Conservation (phyloP, 1,139 yeast genomes). For the Yamadazyma pseudoaaseri region DNA sequence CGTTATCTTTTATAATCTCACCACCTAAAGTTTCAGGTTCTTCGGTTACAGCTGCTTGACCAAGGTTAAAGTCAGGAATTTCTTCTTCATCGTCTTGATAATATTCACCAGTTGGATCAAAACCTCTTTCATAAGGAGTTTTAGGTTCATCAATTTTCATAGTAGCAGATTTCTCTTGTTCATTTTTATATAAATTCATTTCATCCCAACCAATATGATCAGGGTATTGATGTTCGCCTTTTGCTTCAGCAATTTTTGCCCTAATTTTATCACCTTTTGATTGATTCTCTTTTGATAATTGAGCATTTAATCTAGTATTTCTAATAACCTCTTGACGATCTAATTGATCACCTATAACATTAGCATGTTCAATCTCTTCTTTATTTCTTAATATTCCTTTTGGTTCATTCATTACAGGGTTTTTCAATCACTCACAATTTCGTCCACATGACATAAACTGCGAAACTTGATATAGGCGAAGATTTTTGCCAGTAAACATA, state of each 20-base stretch:
- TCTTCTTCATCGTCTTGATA: slow-evolving; percentile 72
- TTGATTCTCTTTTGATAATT: slow-evolving; percentile 25
- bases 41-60: slow-evolving; percentile 39
- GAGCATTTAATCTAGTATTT: slow-evolving; percentile 43
- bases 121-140: slow-evolving; percentile 95
- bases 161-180: slow-evolving; percentile 68
- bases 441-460: not conserved
- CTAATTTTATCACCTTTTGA: slow-evolving; percentile 40
- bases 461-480: not conserved
- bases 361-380: slow-evolving; percentile 11
- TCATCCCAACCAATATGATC: slow-evolving; percentile 58
- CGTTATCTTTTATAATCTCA: slow-evolving; percentile 25
- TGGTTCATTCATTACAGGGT: slow-evolving; percentile 26
- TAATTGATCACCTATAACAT: slow-evolving; percentile 16
- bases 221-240: slow-evolving; percentile 10
- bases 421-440: no score
- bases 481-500: not conserved
- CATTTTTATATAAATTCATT: slow-evolving; percentile 61
- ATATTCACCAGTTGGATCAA: slow-evolving; percentile 80
- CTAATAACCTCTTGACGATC: slow-evolving; percentile 47
- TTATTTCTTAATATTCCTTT: slow-evolving; percentile 46
- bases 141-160: slow-evolving; percentile 95
- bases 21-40: slow-evolving; percentile 34
- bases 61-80: slow-evolving; percentile 42
- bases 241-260: slow-evolving; percentile 35